These are phyloP conservation scores for Phytophthora sansomeana DNA, from an alignment of 352 stramenopile genomes.

Conservation along the genomic window DNA sequence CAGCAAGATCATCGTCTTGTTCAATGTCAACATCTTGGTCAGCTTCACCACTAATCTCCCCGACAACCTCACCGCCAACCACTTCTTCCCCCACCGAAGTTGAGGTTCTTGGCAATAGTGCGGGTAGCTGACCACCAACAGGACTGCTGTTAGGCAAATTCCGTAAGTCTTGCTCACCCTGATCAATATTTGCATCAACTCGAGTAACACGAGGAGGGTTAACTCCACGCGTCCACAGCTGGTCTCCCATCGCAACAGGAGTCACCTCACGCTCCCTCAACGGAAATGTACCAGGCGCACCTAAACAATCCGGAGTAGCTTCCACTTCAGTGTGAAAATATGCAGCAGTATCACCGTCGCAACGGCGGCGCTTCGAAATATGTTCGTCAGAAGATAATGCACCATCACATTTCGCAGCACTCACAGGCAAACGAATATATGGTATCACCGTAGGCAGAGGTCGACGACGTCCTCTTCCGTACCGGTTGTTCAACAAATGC, in stretches of 20 bases:
- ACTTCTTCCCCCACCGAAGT: too few relatives aligned
- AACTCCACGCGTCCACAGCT: background rate
- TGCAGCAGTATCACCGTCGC: too few relatives aligned
- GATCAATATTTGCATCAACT: too few relatives aligned
- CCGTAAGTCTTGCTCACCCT: too few relatives aligned
- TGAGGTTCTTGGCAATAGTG: too few relatives aligned
- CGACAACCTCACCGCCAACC: too few relatives aligned
- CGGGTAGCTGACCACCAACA: too few relatives aligned
- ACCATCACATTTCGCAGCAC: background rate
- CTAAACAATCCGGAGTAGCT: background rate
- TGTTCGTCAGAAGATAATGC: background rate
- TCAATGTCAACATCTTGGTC: too few relatives aligned
- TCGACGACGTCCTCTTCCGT: background rate
- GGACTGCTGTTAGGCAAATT: too few relatives aligned
- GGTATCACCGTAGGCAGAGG: background rate
- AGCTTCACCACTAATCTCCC: too few relatives aligned
- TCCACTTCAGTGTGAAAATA: conserved; percentile 2
- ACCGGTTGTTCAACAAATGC: conserved; percentile 2
- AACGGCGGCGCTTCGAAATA: conserved; percentile 19
- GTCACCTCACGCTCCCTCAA: background rate
- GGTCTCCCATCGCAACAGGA: conserved; percentile 12
- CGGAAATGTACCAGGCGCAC: background rate
- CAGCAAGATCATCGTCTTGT: too few relatives aligned
- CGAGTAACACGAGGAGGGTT: too few relatives aligned
- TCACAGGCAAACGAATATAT: background rate